Conservation (phyloP, 1,284 basidiomycete genomes). For the Microbotryomycetes sp. region DNA sequence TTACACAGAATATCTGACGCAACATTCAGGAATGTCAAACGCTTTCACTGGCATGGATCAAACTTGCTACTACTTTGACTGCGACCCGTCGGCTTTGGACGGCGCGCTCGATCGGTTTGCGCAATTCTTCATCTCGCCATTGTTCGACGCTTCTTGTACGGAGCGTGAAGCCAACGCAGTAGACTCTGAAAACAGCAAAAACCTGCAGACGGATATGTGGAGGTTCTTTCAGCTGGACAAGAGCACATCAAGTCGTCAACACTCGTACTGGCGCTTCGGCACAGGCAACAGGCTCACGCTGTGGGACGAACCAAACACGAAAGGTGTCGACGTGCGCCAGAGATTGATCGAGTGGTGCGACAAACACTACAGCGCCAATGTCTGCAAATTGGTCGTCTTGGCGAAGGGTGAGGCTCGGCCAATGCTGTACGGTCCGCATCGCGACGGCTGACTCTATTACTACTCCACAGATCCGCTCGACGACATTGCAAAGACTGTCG, state of each 20-base stretch:
- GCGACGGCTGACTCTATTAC: constrained; percentile 18
- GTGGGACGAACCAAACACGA: constrained; percentile 51
- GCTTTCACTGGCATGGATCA: constrained; percentile 90
- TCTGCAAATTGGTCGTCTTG: constrained; percentile 86
- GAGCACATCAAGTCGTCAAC: constrained; percentile 67
- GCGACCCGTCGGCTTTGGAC: constrained; percentile 73
- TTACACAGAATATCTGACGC: constrained; percentile 80
- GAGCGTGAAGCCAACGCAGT: constrained; percentile 93
- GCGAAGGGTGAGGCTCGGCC: constrained; percentile 61
- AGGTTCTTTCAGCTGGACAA: constrained; percentile 96
- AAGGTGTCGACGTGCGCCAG: constrained; percentile 78
- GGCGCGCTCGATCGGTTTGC: constrained; percentile 87
- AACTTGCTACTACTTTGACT: constrained; percentile 91
- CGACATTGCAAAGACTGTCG: constrained; percentile 62
- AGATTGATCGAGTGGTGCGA: constrained; percentile 93
- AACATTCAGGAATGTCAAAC: constrained; percentile 86
- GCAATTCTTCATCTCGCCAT: constrained; percentile 87
- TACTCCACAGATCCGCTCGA: constrained; percentile 65
- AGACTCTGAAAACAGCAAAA: constrained; percentile 98
- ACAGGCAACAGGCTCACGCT: constrained; percentile 83
- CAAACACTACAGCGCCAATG: constrained; percentile 83
- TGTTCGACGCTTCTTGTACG: constrained; percentile 86
- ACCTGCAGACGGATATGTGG: constrained; percentile 90
- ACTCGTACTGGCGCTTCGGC: constrained; percentile 89
- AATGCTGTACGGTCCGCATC: no score